Conservation (phyloP, 2,329 filamentous ascomycete genomes). For the Pseudofabraea citricarpa region DNA sequence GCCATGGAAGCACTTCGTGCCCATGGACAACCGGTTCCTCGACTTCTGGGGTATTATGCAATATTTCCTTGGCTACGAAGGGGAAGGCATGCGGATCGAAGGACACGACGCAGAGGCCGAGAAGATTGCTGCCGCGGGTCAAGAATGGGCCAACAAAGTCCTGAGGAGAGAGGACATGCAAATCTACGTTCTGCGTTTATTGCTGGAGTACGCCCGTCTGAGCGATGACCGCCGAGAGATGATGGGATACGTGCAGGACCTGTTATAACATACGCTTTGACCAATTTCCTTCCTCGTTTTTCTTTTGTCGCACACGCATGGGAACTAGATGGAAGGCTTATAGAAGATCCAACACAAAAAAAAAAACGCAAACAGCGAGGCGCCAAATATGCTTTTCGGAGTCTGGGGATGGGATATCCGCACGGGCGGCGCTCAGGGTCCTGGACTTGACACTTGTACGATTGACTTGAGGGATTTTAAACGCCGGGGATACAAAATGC, state of each 20-base stretch:
- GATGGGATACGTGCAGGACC: constrained; percentile 27
- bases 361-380: too few relatives aligned
- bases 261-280: constrained; percentile 7
- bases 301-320: background rate
- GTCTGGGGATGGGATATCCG: too few relatives aligned
- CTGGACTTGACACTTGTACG: too few relatives aligned
- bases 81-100: constrained; percentile 24
- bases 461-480: too few relatives aligned
- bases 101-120: constrained; percentile 50
- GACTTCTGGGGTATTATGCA: constrained; percentile 72
- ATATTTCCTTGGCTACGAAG: constrained; percentile 65
- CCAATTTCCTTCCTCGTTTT: background rate
- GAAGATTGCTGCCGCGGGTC: constrained; percentile 60
- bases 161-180: constrained; percentile 66
- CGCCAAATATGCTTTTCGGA: too few relatives aligned
- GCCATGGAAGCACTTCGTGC: constrained; percentile 78
- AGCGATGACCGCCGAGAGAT: constrained; percentile 29
- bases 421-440: too few relatives aligned
- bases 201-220: constrained; percentile 54
- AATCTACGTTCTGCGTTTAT: constrained; percentile 57
- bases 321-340: too few relatives aligned
- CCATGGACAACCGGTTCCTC: constrained; percentile 70
- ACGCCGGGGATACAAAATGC: too few relatives aligned
- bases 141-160: constrained; percentile 68
- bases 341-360: too few relatives aligned